Evolutionary conservation across 257 asterid species (phyloP), one percentile per base, ranked within the genome.

Genomic region (Jasminum sambac): DNA sequence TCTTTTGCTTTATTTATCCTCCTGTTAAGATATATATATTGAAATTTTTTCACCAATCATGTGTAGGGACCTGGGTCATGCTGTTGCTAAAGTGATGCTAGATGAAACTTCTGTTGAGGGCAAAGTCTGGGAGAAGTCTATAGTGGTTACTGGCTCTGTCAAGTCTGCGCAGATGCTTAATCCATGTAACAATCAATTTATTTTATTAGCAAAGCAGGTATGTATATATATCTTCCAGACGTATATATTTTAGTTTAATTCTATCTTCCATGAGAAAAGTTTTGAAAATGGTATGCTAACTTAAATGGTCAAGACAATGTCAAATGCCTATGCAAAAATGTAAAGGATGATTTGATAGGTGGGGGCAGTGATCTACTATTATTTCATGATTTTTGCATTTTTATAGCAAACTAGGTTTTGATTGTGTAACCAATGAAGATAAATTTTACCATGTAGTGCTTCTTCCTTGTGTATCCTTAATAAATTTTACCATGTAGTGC

Each of bases 121-220:
- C 64, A 88, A 86, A 86, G 86, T 80, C 67, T 75, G 95, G 90
- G 96, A 89, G 81, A 86, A 87, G 80, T 80, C 88, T 76, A 86
- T 88, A 42, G 68, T 72, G 30, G 63, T 91, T 72, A 79, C 79
- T 59, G 80, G 89, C 23, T 71, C 89, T 19, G 74, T 91, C 78
- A 78, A 79, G 85, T 82, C 87, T 24, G 81, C 84, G 39, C 83
- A 80, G 84, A 77, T 94, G 82, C 84, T 83, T 55, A 88, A 88
- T 86, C 96, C 96, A 39, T 63, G 78, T 43, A 85, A 67, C 71
- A 74, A 74, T 76, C 92, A 78, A 82, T 77, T 87, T 50, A 79
- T 91, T 72, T 72, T 94, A 60, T 75, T 67, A 58, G 74, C 86
- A 36, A 76, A 84, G 76, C 78, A 80, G 98, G 98, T 93, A 64